These are phyloP conservation scores for Flaveria bidentis DNA, from an alignment of 129 eudicot species.

Conservation along the genomic window DNA sequence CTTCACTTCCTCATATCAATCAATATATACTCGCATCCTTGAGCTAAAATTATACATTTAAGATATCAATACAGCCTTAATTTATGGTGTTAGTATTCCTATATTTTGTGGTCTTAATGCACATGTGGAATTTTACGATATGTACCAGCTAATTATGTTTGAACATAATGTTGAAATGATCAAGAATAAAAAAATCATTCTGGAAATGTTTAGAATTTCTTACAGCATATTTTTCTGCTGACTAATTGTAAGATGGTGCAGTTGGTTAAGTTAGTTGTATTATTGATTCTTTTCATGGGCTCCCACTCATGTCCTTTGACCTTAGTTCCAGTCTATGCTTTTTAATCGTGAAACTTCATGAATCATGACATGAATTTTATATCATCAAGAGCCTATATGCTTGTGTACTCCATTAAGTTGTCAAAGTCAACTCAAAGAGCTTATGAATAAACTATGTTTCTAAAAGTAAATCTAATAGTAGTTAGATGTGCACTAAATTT, in stretches of 20 bases:
- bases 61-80: conserved; percentile 12
- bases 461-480: conserved; percentile 21
- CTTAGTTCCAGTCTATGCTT: conserved; percentile 4
- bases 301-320: conserved; percentile 40
- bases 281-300: conserved; percentile 30
- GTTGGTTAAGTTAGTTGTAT: conserved; percentile 1
- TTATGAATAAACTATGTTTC: conserved; percentile 28
- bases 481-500: conserved; percentile 20
- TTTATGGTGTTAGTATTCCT: not conserved
- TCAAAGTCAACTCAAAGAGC: conserved; percentile 42
- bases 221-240: conserved; percentile 11
- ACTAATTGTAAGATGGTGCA: conserved; percentile 11
- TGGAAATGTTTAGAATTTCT: conserved; percentile 7
- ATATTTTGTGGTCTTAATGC: conserved; percentile 16
- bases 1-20: not conserved
- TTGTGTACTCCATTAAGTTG: conserved; percentile 26
- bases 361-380: not conserved
- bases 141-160: conserved; percentile 1
- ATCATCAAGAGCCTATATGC: conserved; percentile 14
- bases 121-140: conserved; percentile 11
- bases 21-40: conserved; percentile 18
- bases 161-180: conserved; percentile 18
- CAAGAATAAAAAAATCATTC: not conserved
- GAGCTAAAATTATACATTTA: conserved; percentile 12
- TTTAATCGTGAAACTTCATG: not conserved